Conservation (phyloP, 228 moss, liverwort and hornwort genomes). For the Sphagnum magellanicum region DNA sequence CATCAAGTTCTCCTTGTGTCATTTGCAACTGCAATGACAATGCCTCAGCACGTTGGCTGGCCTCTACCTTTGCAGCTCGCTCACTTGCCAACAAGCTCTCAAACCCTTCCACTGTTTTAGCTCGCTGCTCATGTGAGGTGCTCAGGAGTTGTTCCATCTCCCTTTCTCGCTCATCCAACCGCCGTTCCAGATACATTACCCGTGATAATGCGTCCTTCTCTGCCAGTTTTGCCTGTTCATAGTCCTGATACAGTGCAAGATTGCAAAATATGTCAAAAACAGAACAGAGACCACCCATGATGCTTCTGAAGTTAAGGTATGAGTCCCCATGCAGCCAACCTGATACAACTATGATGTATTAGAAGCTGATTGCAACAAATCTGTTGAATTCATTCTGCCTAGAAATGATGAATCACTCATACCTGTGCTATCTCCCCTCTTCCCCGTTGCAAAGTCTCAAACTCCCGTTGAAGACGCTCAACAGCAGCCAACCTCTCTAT, state of each 20-base stretch:
- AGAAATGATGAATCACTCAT: background rate
- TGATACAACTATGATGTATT: background rate
- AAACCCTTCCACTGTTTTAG: slow-evolving; percentile 65
- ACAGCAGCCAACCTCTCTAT: slow-evolving; percentile 25
- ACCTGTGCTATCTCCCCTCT: slow-evolving; percentile 31
- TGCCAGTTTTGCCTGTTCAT: slow-evolving; percentile 36
- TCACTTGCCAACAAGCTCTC: slow-evolving; percentile 69
- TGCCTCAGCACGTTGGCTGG: slow-evolving; percentile 63
- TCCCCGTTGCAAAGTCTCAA: slow-evolving; percentile 24
- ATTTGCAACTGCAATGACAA: slow-evolving; percentile 69
- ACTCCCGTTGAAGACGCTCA: slow-evolving; percentile 21
- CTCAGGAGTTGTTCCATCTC: slow-evolving; percentile 69
- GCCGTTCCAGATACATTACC: slow-evolving; percentile 44
- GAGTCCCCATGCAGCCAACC: background rate
- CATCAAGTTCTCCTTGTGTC: slow-evolving; percentile 53
- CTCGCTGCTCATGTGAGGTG: slow-evolving; percentile 63
- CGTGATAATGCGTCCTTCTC: slow-evolving; percentile 45
- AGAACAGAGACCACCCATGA: background rate
- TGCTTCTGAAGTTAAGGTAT: background rate
- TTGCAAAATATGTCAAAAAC: background rate
- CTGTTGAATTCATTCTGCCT: background rate
- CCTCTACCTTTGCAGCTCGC: slow-evolving; percentile 63
- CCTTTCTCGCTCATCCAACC: slow-evolving; percentile 60
- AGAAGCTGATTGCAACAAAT: background rate
- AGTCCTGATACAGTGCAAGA: slow-evolving; percentile 20